Evolutionary conservation across 1,284 basidiomycete genomes (phyloP).

Genomic region (Cystobasidium sp.): DNA sequence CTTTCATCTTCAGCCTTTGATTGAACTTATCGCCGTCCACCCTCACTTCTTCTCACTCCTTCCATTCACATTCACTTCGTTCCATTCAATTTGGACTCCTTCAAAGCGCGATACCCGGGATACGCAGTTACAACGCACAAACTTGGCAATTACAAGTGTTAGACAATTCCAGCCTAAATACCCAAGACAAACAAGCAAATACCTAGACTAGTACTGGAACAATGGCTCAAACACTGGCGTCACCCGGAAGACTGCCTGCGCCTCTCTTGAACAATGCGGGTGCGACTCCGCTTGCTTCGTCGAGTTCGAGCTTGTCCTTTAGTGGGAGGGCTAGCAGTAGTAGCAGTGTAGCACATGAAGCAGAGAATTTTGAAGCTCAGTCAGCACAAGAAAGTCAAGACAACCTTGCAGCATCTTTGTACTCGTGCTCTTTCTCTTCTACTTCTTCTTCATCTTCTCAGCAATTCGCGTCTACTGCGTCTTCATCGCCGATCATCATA

Average conservation of each 20-base stretch:
- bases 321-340: neutral
- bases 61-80: too few relatives aligned
- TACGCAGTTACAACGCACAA: too few relatives aligned
- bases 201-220: neutral
- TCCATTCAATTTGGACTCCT: too few relatives aligned
- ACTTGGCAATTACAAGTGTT: too few relatives aligned
- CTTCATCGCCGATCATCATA: constrained; percentile 20
- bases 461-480: neutral
- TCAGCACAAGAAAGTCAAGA: neutral
- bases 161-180: too few relatives aligned
- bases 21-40: too few relatives aligned
- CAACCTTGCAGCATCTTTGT: neutral
- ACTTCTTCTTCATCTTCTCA: neutral
- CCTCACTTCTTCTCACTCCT: too few relatives aligned
- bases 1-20: too few relatives aligned
- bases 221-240: constrained; percentile 19
- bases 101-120: too few relatives aligned
- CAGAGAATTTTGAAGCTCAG: neutral
- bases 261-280: neutral
- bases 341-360: neutral
- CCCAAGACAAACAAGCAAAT: neutral
- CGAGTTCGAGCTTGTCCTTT: neutral
- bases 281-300: constrained; percentile 6
- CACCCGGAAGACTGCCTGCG: neutral
- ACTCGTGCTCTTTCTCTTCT: constrained; percentile 22